Base-by-base conservation (phyloP, 257 asterid species). In the Leonotis leonurus region DNA sequence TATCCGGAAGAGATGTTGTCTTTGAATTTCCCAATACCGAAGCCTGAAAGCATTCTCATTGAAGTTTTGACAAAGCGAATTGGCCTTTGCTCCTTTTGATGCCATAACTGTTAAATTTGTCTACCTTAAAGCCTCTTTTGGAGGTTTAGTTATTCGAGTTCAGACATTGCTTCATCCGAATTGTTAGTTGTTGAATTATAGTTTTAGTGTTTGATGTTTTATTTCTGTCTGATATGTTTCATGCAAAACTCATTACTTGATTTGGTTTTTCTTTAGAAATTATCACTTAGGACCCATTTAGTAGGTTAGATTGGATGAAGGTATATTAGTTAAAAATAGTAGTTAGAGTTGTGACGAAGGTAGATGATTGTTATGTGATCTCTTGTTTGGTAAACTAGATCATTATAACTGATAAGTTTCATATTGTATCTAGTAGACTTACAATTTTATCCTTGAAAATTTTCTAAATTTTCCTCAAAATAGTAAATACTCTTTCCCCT, bases 1-100 rank as follows among this genome's bases (percentile, higher is more conserved):
- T 81, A 61, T 78, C 87, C 0, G 87, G 87, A 55, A 81, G 64
- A 64, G 87, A 81, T 1, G 83, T 80, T 0, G 81, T 77, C 65
- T 80, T 80, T 52, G 85, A 80, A 22, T 80, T 70, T 43, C 82
- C 83, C 0, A 48, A 25, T 7, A 59, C 77, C 0, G 80, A 76
- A 52, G 71, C 79, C n/a, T 78, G 37, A 78, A 41, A 13, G 21
- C 2, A 30, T 18, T n/a, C 58, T 33, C 36, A n/a, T 30, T 2
- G 36, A 1, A 2, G 36, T 30, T 77, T 77, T 77, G 82, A 65
- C 36, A 21, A 46, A 56, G 67, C 44, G 70, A 70, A 52, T 51
- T 71, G 21, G 14, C 49, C 20, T n/a, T 7, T 48, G 30, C 22
- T 40, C 59, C 45, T 12, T 73, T 74, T 64, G 2, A 0, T 64